Base-by-base conservation (phyloP, 495 filamentous ascomycete genomes). In the Extremus antarcticus region DNA sequence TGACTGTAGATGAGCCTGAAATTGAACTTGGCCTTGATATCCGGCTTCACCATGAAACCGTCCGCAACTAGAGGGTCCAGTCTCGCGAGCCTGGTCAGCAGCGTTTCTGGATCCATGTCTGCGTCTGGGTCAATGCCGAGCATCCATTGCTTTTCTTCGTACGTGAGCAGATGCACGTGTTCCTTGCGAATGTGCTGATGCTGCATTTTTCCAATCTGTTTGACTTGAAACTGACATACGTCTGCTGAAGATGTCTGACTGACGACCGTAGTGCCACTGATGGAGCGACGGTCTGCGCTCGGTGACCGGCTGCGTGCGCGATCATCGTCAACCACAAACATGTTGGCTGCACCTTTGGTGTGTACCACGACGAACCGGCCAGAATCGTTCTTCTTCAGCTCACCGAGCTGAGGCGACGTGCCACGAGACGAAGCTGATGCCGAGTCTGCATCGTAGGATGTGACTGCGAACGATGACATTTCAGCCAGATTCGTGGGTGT, bases 1-100 rank as follows among this genome's bases (percentile, higher is more conserved):
- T 53, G 20, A 19, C 35, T 39, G 47, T 55, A 52, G 16, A 62
- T 55, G 1, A 62, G 47, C 22, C 59, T 39, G 47, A 62, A 62
- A 2, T 17, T 25, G 53, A 62, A 62, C 15, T 16, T 29, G 17
- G 41, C 51, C 24, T 54, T 57, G 43, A 52, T 55, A 47, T 62
- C 59, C 1, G 51, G 43, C 47, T 62, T 62, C 21, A 62, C 51
- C 17, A 51, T 47, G 46, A 62, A 62, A 13, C 39, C 54, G 11
- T n/a, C 15, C 9, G 55, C 25, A 15, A 55, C 59, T 16, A 25
- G 20, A 1, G 19, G 15, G 45, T 62, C 59, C 10, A 62, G 46
- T 4, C 21, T 25, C 4, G 25, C 7, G 25, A 62, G 45, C 21
- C 51, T 17, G 16, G 23, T 19, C 3, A 58, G 35, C 19, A 62